Evolutionary conservation across 2,329 filamentous ascomycete genomes (phyloP), one percentile per base, ranked within the genome.

Genomic region (Colletotrichum trifolii): DNA sequence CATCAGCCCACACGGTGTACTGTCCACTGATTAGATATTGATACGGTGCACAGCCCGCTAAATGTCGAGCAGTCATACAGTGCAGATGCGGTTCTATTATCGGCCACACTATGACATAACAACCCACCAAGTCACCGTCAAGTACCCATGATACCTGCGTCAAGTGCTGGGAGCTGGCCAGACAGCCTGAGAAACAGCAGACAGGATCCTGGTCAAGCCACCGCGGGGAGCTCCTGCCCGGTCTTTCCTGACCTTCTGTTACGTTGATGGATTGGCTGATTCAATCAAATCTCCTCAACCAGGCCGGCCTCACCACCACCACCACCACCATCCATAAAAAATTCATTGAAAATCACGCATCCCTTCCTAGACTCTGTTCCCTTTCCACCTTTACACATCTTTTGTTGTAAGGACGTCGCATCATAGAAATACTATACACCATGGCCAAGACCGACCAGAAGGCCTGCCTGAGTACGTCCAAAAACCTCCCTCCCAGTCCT

Each of bases 381-480:
- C 45, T 25, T 40, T 36, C 43, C 34, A 38, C 43, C 54, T 34
- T 8, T 35, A 8, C 38, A 49, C 54, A 55, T 17, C 17, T 33
- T 38, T 60, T 45, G 60, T 38, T 62, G 57, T 42, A 66, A 57
- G 36, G 56, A 65, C 46, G 49, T n/a, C 42, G 17, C 34, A 54
- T 49, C 53, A 35, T 39, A 58, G 15, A 43, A 43, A 6, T 54
- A 63, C 47, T 33, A 45, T 56, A 48, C 75, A 77, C 72, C 73
- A 85, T 85, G 82, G 79, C 83, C 76, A 82, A 82, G 73, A 82
- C 84, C 73, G 83, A 85, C 69, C 85, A 87, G 60, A 87, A 87
- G 77, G 85, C 85, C 73, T 87, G 85, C 78, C 82, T 88, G 76
- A 87, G 84, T 87, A 86, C 77, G 85, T 86, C 77, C 68, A 66